Evolutionary conservation across 2,329 filamentous ascomycete species (phyloP), one percentile per base, ranked within the genome.

Genomic region (Myriangium duriaei): DNA sequence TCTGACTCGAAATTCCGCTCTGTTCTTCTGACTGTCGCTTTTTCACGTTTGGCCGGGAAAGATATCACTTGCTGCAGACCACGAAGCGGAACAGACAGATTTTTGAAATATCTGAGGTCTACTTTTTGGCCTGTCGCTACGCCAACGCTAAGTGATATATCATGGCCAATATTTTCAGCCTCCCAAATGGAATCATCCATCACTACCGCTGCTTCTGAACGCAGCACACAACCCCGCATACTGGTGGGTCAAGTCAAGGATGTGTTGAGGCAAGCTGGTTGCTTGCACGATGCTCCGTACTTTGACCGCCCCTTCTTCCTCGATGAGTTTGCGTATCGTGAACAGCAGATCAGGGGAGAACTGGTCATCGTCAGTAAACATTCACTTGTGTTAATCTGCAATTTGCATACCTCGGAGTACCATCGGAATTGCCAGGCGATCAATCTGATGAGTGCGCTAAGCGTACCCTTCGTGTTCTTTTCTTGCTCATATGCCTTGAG

Each of bases 341-440:
- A 79, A 84, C 38, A 98, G 72, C 30, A 98, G 71, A 47, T 87
- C 79, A 1, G 91, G 91, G 12, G 87, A 95, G 63, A 98, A 98
- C 75, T 79, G 43, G 17, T n/a, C 10, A 5, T 13, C 14, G 17
- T 47, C 32, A 48, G 41, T 38, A 32, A 31, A 11, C 15, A 17
- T 17, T 32, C 15, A 15, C n/a, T n/a, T n/a, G 19, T 16, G 26
- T 11, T 30, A 11, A 30, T 39, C 5, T 15, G 11, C 13, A 1
- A 14, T 12, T 14, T 13, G 45, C 63, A 52, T 59, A 79, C 76
- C 72, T 98, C 91, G 40, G 87, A 95, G 65, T 98, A 98, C 91
- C 91, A 98, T 49, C 91, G 73, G 63, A 95, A 98, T 63, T 98
- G 91, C 91, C 91, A 98, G 10, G 88, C 91, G 21, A 96, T 84